These are phyloP conservation scores for Nicotiana tomentosiformis DNA, from an alignment of 257 asterid species.

Conservation along the genomic window DNA sequence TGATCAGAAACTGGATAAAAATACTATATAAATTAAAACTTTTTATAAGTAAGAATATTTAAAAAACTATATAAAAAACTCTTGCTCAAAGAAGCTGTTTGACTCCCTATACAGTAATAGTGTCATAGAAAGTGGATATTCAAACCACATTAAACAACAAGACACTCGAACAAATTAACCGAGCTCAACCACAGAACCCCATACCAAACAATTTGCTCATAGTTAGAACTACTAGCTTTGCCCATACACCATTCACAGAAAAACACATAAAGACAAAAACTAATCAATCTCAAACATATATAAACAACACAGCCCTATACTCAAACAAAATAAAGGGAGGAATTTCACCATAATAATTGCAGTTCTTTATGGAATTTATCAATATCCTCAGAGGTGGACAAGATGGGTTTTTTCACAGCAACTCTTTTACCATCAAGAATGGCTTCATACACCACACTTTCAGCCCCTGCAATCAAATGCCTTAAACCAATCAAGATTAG, in stretches of 20 bases:
- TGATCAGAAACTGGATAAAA: neutral
- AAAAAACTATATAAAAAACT: neutral
- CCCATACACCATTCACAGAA: neutral
- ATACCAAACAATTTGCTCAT: neutral
- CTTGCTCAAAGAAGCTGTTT: neutral
- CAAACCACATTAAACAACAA: neutral
- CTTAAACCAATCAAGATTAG: neutral
- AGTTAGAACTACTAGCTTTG: neutral
- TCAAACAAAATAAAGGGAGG: neutral
- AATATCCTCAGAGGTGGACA: constrained; percentile 72
- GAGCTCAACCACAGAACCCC: neutral
- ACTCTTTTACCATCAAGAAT: constrained; percentile 59
- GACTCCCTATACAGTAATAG: neutral
- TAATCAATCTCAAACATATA: neutral
- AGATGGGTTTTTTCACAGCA: constrained; percentile 74
- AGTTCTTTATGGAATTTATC: constrained; percentile 76
- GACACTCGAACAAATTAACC: neutral
- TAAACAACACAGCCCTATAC: neutral
- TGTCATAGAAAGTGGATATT: neutral
- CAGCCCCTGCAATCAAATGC: constrained; percentile 51
- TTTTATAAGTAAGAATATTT: neutral
- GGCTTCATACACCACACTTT: constrained; percentile 80
- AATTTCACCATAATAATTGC: constrained; percentile 51
- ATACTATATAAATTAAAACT: neutral
- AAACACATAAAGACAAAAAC: neutral